A percentile compares a stretch with the other conserved stretches of the same genome.
These are phyloP conservation scores for Quercus aquifolioides DNA, from an alignment of 306 rosid species.

Conservation along the genomic window DNA sequence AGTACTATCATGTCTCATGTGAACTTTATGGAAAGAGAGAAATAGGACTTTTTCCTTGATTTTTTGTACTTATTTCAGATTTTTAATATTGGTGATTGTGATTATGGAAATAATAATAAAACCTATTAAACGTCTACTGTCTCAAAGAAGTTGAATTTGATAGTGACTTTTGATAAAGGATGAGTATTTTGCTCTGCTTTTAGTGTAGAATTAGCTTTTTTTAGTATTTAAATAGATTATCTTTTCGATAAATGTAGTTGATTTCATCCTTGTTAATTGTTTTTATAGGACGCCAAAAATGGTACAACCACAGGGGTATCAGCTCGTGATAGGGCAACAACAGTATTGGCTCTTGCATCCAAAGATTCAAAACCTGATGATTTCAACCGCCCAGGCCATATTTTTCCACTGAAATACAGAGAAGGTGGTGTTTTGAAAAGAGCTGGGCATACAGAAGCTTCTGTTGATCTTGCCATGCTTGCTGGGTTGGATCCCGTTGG, in stretches of 20 bases:
- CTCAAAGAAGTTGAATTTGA: background rate
- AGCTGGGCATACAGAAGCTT: constrained; percentile 97
- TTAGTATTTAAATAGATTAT: background rate
- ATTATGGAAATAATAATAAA: background rate
- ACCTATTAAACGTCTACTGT: background rate
- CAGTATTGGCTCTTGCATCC: constrained; percentile 88
- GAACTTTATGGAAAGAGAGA: no score
- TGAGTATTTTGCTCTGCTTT: constrained; percentile 1
- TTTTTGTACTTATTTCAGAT: no score
- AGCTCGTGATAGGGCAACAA: constrained; percentile 82
- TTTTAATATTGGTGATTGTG: background rate
- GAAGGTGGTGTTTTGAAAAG: constrained; percentile 98
- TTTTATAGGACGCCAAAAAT: constrained; percentile 66
- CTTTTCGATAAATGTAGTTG: constrained; percentile 6
- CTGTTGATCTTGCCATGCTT: constrained; percentile 83
- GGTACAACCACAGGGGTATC: constrained; percentile 97
- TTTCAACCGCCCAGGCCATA: constrained; percentile 96
- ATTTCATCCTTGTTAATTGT: constrained; percentile 21
- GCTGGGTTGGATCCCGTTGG: constrained; percentile 84
- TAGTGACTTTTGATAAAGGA: background rate
- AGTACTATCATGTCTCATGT: no score
- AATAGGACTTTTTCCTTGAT: no score
- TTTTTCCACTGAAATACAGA: constrained; percentile 85
- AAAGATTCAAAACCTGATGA: constrained; percentile 77
- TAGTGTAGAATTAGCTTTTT: constrained; percentile 7